Conservation (phyloP, 2,329 filamentous ascomycete species). For the Cytospora schulzeri region DNA sequence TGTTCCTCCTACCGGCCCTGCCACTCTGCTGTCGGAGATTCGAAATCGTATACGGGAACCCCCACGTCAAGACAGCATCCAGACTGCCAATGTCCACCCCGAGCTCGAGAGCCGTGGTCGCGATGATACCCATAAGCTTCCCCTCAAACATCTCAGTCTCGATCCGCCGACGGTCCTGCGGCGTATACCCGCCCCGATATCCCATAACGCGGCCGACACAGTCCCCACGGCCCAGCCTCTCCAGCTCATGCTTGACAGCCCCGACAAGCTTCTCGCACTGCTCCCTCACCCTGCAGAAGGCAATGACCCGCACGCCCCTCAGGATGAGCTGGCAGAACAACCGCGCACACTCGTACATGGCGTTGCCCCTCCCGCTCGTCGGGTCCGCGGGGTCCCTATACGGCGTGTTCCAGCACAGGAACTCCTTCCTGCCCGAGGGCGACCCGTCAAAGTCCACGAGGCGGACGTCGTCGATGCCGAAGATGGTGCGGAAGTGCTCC, state of each 20-base stretch:
- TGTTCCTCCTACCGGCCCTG: conserved; percentile 86
- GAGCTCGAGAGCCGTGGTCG: conserved; percentile 88
- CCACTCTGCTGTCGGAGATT: conserved; percentile 95
- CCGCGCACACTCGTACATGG: conserved; percentile 81
- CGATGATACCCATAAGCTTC: conserved; percentile 88
- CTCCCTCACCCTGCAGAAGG: conserved; percentile 86
- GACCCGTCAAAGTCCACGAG: conserved; percentile 91
- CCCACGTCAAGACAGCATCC: conserved; percentile 90
- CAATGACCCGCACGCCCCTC: conserved; percentile 86
- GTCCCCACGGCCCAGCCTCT: conserved; percentile 71
- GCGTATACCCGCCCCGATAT: conserved; percentile 92
- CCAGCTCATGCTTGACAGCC: conserved; percentile 78
- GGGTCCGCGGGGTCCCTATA: conserved; percentile 88
- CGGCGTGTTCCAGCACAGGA: conserved; percentile 96
- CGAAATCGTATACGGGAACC: conserved; percentile 93
- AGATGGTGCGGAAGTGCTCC: conserved; percentile 92
- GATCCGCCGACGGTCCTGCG: conserved; percentile 84
- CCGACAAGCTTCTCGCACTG: conserved; percentile 84
- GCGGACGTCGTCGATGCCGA: conserved; percentile 79
- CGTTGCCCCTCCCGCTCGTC: conserved; percentile 80
- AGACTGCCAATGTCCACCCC: conserved; percentile 94
- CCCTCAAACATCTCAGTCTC: conserved; percentile 98
- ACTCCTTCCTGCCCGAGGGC: conserved; percentile 89
- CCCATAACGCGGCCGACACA: conserved; percentile 84
- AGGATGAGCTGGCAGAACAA: conserved; percentile 89